Conservation (phyloP, 768 basidiomycete genomes). For the Leucocoprinus sp. region DNA sequence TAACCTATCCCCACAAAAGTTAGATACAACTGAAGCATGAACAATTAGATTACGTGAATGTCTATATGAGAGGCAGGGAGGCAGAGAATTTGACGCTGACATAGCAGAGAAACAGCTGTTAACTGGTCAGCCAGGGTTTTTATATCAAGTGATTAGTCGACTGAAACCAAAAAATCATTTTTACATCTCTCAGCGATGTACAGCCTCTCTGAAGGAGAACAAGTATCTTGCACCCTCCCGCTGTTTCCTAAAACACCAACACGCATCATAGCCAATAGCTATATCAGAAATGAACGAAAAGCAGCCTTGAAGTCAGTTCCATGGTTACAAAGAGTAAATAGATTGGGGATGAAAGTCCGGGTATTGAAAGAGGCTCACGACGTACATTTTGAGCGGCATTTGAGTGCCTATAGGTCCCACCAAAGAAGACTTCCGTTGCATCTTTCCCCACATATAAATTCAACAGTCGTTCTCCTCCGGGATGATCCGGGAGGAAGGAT, state of each 20-base stretch:
- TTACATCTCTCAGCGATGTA: too few relatives aligned
- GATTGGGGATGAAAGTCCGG: neutral
- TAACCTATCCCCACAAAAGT: too few relatives aligned
- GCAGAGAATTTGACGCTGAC: too few relatives aligned
- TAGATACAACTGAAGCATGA: too few relatives aligned
- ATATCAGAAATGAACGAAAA: constrained; percentile 1
- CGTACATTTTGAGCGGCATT: constrained; percentile 81
- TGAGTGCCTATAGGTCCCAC: constrained; percentile 83
- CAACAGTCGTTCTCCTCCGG: constrained; percentile 80
- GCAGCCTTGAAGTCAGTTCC: neutral
- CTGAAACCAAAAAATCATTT: too few relatives aligned
- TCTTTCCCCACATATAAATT: constrained; percentile 84
- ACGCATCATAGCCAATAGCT: constrained; percentile 58
- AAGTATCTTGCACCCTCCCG: too few relatives aligned
- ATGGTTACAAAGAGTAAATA: neutral
- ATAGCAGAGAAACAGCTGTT: too few relatives aligned
- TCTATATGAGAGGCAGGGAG: too few relatives aligned
- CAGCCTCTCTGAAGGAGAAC: too few relatives aligned
- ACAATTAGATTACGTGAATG: too few relatives aligned
- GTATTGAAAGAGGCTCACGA: neutral
- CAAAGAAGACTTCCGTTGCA: constrained; percentile 91
- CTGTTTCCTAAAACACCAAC: constrained; percentile 59
- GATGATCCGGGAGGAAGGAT: constrained; percentile 85
- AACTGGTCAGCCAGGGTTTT: too few relatives aligned
- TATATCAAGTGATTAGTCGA: too few relatives aligned